phyloP scores from a whole-genome alignment of 495 filamentous ascomycete genomes.

The Daldinia decipiens region DNA sequence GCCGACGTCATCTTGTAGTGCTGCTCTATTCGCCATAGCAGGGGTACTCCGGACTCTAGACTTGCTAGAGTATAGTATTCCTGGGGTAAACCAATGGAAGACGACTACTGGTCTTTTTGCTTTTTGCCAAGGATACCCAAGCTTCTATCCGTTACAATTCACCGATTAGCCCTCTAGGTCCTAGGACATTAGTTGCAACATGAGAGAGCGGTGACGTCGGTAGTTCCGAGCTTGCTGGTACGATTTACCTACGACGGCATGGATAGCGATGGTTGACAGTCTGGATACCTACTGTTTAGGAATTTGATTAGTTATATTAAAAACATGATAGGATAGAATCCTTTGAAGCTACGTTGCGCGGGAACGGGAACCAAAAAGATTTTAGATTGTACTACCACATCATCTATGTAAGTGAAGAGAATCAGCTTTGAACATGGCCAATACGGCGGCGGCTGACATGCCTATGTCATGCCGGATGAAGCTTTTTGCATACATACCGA shows the following conservation, averaged over 20 bases:
- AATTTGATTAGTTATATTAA: slow-evolving; percentile 31
- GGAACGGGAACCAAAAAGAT: slow-evolving; percentile 15
- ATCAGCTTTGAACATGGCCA: slow-evolving; percentile 5
- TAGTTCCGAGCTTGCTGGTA: not conserved
- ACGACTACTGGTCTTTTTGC: not conserved
- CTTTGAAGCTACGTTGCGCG: slow-evolving; percentile 38
- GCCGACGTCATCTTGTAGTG: slow-evolving; percentile 31
- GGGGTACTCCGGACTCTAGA: slow-evolving; percentile 18
- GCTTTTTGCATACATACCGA: slow-evolving; percentile 27
- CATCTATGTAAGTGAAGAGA: slow-evolving; percentile 1
- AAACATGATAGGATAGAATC: slow-evolving; percentile 27
- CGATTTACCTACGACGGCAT: slow-evolving; percentile 60
- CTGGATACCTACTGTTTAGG: not conserved
- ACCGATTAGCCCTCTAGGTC: slow-evolving; percentile 10
- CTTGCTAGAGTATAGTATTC: slow-evolving; percentile 33
- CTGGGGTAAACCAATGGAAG: slow-evolving; percentile 28
- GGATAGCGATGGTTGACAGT: slow-evolving; percentile 39
- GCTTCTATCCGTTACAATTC: slow-evolving; percentile 15
- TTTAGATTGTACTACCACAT: slow-evolving; percentile 19
- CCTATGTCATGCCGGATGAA: not conserved
- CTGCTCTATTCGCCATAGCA: slow-evolving; percentile 17
- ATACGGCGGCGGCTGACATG: slow-evolving; percentile 9
- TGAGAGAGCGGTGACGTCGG: slow-evolving; percentile 29
- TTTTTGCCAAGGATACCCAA: slow-evolving; percentile 23
- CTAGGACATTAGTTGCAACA: not conserved